phyloP scores from a whole-genome alignment of 176 grass and related monocot genomes.

The Ensete ventricosum region DNA sequence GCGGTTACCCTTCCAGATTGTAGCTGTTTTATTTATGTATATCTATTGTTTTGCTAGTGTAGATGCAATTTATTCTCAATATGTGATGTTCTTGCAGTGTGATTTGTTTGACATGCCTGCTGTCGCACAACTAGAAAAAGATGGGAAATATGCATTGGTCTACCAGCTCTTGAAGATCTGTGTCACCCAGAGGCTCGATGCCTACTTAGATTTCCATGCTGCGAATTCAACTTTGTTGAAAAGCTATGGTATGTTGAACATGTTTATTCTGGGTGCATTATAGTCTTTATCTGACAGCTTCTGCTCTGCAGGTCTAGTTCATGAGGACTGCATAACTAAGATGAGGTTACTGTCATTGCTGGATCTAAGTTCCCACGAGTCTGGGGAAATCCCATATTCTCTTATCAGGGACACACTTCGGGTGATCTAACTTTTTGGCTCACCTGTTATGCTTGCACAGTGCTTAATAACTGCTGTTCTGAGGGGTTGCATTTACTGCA shows the following conservation, averaged over 20 bases:
- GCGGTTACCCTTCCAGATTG: neutral
- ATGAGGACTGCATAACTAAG: conserved; percentile 82
- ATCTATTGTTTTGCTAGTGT: neutral
- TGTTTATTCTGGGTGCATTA: neutral
- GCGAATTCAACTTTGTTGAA: conserved; percentile 54
- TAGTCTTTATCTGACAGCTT: conserved; percentile 9
- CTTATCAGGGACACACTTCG: conserved; percentile 59
- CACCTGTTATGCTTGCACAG: neutral
- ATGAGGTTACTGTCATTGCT: conserved; percentile 84
- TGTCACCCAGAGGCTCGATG: conserved; percentile 64
- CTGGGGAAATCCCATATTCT: conserved; percentile 70
- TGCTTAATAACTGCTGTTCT: neutral
- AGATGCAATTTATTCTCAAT: neutral
- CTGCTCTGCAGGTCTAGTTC: conserved; percentile 43
- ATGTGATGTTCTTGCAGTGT: conserved; percentile 48
- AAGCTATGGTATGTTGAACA: conserved; percentile 43
- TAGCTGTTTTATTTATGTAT: neutral
- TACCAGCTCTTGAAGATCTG: conserved; percentile 82
- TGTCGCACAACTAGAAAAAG: conserved; percentile 71
- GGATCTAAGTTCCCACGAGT: conserved; percentile 56
- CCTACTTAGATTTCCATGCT: conserved; percentile 71
- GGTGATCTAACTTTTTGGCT: conserved; percentile 24
- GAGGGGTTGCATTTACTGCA: conserved; percentile 17
- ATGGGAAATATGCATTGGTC: conserved; percentile 55
- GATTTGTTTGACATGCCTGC: conserved; percentile 80